Base-by-base conservation (phyloP, 768 basidiomycete genomes). In the Pisolithus microcarpus region DNA sequence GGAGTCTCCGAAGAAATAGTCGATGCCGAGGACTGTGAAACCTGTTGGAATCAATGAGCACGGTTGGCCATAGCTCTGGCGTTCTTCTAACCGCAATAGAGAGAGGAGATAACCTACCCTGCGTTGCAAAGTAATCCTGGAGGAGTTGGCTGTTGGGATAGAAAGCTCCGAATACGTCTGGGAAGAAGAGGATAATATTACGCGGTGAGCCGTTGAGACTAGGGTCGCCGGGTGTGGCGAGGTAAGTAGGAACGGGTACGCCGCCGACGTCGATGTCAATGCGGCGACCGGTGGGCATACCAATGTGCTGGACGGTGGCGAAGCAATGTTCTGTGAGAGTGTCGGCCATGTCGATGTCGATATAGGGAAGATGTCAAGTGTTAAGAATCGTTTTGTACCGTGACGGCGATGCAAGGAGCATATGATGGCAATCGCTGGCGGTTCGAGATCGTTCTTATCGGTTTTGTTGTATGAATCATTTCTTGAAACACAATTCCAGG, bases 1-100 rank as follows among this genome's bases (percentile, higher is more conserved):
- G 9, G 75, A 69, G 48, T 83, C 79, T 5, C 82, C 80, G 46
- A 81, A 72, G 64, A 85, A 83, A 62, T 82, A 84, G 53, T 85
- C 84, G 38, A 77, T 63, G 2, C 80, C 81, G 6, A 84, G 61
- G 5, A 84, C 81, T 40, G 70, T 64, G 58, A 76, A 84, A 1
- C 82, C 82, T 84, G 45, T 21, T 9, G 5, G 13, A n/a, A 11
- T 13, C 31, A 7, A 26, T 38, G 38, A 10, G 11, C 8, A 16
- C 11, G 40, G 51, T 3, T 39, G 13, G 24, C 7, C 6, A 30
- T 30, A 10, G 8, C 10, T 30, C 1, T 30, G 3, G 21, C 21
- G 21, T 23, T 23, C 21, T 23, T 23, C 21, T 23, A 23, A 23
- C 21, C 21, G 21, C 21, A 23, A 23, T 23, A 4, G 21, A 23